These are phyloP conservation scores for Auricularia auricula-judae DNA, from an alignment of 768 basidiomycete species.

Conservation along the genomic window DNA sequence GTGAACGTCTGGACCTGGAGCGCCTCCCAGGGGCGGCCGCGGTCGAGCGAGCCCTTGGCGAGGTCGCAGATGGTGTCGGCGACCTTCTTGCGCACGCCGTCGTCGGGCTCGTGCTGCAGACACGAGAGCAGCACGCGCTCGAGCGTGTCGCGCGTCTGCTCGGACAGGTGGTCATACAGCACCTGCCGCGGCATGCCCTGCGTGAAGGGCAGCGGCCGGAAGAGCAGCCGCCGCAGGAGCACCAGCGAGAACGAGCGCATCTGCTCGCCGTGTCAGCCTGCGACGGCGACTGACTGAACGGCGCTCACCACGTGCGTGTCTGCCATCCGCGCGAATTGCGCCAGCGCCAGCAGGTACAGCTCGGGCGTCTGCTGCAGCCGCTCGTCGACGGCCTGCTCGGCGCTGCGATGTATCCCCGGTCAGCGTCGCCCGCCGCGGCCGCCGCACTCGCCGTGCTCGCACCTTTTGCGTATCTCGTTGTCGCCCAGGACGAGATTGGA, in stretches of 20 bases:
- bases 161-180: slow-evolving; percentile 67
- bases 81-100: slow-evolving; percentile 53
- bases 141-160: slow-evolving; percentile 51
- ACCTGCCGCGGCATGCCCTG: slow-evolving; percentile 34
- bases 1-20: slow-evolving; percentile 60
- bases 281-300: neutral
- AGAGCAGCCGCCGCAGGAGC: slow-evolving; percentile 66
- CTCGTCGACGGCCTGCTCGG: slow-evolving; percentile 75
- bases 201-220: slow-evolving; percentile 38
- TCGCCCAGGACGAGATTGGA: slow-evolving; percentile 77
- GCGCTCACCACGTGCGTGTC: slow-evolving; percentile 66
- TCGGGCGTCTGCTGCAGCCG: slow-evolving; percentile 68
- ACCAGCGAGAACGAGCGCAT: slow-evolving; percentile 83
- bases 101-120: slow-evolving; percentile 46
- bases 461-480: slow-evolving; percentile 72
- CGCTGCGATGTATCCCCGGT: slow-evolving; percentile 28
- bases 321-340: slow-evolving; percentile 66
- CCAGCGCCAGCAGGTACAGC: slow-evolving; percentile 65
- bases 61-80: slow-evolving; percentile 71
- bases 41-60: slow-evolving; percentile 60
- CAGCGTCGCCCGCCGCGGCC: neutral
- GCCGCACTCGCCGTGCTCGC: slow-evolving; percentile 5
- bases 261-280: slow-evolving; percentile 23
- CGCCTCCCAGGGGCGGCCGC: slow-evolving; percentile 75
- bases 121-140: slow-evolving; percentile 65